Conservation (phyloP, 768 basidiomycete genomes). For the Cystofilobasidium bisporidii region DNA sequence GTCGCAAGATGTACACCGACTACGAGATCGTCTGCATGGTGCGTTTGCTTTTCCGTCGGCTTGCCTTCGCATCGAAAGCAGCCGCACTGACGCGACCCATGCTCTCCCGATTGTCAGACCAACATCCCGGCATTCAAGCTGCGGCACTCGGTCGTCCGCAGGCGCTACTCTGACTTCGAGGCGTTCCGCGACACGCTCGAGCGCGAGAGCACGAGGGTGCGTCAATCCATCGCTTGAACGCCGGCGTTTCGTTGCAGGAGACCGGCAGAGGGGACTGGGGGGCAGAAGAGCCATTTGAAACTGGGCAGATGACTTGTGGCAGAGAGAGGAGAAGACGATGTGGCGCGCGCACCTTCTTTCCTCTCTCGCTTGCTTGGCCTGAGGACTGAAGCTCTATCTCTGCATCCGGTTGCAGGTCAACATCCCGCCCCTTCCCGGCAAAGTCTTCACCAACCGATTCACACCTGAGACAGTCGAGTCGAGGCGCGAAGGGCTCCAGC, state of each 20-base stretch:
- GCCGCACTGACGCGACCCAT: too few relatives aligned
- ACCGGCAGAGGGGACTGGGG: too few relatives aligned
- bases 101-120: conserved; percentile 50
- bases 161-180: conserved; percentile 87
- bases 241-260: too few relatives aligned
- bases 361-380: too few relatives aligned
- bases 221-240: neutral
- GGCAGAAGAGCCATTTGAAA: too few relatives aligned
- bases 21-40: conserved; percentile 98
- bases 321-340: too few relatives aligned
- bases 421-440: conserved; percentile 92
- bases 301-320: too few relatives aligned
- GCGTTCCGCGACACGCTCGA: conserved; percentile 97
- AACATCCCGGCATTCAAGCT: conserved; percentile 99
- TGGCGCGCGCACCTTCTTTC: too few relatives aligned
- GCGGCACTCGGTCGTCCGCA: conserved; percentile 76
- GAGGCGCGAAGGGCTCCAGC: conserved; percentile 81
- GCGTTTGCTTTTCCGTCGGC: conserved; percentile 33
- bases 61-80: too few relatives aligned
- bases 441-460: conserved; percentile 96
- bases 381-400: too few relatives aligned
- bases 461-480: conserved; percentile 94
- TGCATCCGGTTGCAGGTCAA: conserved; percentile 47
- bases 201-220: conserved; percentile 78
- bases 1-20: conserved; percentile 98